phyloP scores from a whole-genome alignment of 805 yeast genomes.

The Monosporozyma servazzii region DNA sequence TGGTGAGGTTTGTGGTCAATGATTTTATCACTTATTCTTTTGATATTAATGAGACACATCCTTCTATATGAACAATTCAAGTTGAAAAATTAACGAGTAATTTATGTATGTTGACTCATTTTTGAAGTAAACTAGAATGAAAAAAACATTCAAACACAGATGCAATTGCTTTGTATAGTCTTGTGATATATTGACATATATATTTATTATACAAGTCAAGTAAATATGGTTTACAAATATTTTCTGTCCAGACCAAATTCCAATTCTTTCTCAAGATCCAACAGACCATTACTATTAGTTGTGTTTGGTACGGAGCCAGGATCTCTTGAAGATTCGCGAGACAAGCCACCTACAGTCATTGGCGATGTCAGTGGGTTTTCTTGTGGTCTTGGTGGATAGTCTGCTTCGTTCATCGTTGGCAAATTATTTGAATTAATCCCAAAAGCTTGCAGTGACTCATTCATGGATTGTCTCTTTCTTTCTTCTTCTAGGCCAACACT shows the following conservation, averaged over 20 bases:
- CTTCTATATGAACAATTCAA: background rate
- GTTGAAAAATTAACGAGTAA: too few species aligned
- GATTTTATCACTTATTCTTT: too few species aligned
- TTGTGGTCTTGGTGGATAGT: constrained; percentile 54
- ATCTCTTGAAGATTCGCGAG: constrained; percentile 4
- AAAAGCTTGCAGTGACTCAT: constrained; percentile 24
- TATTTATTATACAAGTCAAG: background rate
- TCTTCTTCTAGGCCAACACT: background rate
- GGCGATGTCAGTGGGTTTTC: constrained; percentile 35
- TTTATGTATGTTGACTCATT: too few species aligned
- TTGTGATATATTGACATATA: background rate
- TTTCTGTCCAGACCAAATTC: constrained; percentile 60
- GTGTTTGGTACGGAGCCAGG: background rate
- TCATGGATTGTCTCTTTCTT: background rate
- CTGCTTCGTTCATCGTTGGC: constrained; percentile 33
- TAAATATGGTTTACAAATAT: constrained; percentile 7
- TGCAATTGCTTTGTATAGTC: too few species aligned
- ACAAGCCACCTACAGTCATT: constrained; percentile 7
- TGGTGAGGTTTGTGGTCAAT: too few species aligned
- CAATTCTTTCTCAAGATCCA: constrained; percentile 54
- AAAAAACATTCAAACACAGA: too few species aligned
- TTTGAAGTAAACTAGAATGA: too few species aligned
- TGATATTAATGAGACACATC: too few species aligned
- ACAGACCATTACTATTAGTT: constrained; percentile 17
- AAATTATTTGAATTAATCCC: constrained; percentile 42